phyloP scores from a whole-genome alignment of 2,329 filamentous ascomycete genomes.

The Ceratocystiopsis brevicomis region DNA sequence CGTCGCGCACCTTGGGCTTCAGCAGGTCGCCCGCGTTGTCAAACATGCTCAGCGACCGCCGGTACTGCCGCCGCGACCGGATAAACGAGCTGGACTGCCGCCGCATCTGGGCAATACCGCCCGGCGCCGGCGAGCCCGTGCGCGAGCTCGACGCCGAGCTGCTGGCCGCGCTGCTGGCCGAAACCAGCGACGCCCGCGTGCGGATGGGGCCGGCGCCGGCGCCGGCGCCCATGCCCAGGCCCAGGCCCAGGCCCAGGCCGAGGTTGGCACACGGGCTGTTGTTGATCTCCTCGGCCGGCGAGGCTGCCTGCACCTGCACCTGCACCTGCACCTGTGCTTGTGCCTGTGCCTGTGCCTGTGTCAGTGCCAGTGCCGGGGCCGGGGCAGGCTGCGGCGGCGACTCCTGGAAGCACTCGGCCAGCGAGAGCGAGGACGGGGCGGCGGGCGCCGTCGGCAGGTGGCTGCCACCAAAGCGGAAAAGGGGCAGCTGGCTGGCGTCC shows the following conservation, averaged over 20 bases:
- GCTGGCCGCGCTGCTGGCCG: conserved; percentile 25
- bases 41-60: conserved; percentile 94
- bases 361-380: too few species aligned
- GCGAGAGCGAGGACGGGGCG: conserved; percentile 40
- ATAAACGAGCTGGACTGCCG: conserved; percentile 53
- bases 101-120: conserved; percentile 33
- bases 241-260: too few species aligned
- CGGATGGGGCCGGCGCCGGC: too few species aligned
- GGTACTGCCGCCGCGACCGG: conserved; percentile 71
- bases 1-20: conserved; percentile 51
- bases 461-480: conserved; percentile 52
- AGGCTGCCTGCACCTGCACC: not conserved
- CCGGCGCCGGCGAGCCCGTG: conserved; percentile 52
- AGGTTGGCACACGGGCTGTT: conserved; percentile 10
- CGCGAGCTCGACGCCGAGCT: conserved; percentile 23
- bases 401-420: conserved; percentile 64
- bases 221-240: too few species aligned
- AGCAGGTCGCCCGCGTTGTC: conserved; percentile 78
- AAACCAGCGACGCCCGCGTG: conserved; percentile 45
- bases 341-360: conserved; percentile 28
- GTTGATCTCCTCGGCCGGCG: not conserved
- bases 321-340: conserved; percentile 2
- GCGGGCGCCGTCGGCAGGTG: conserved; percentile 7
- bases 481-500: conserved; percentile 50
- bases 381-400: conserved; percentile 50